phyloP scores from a whole-genome alignment of 139 green algal genomes.

The Raphidocelis subcapitata region DNA sequence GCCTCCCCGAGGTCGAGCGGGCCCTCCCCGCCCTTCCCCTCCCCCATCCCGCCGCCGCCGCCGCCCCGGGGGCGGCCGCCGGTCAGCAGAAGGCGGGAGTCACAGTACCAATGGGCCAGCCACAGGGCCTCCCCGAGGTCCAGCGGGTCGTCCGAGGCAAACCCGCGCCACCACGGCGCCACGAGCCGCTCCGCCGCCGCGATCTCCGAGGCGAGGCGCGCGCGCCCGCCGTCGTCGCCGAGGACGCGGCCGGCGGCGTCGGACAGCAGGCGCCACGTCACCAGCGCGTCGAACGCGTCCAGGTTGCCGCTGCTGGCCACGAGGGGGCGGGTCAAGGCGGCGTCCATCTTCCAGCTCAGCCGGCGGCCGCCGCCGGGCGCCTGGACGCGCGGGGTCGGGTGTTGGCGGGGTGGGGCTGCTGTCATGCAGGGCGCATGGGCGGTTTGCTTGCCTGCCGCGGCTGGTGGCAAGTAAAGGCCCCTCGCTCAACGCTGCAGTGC shows the following conservation, averaged over 20 bases:
- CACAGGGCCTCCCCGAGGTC: constrained; percentile 54
- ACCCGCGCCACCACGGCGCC: background rate
- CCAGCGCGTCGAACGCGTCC: constrained; percentile 50
- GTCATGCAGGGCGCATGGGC: too few relatives aligned
- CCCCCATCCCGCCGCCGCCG: background rate
- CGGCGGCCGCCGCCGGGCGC: background rate
- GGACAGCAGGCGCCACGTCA: constrained; percentile 36
- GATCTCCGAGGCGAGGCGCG: background rate
- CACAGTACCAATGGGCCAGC: constrained; percentile 49
- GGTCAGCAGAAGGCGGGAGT: too few relatives aligned
- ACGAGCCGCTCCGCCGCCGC: background rate
- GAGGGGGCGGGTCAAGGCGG: constrained; percentile 37
- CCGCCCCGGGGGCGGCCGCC: too few relatives aligned
- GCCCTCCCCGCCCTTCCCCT: background rate
- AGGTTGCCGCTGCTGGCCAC: constrained; percentile 46
- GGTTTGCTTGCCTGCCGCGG: too few relatives aligned
- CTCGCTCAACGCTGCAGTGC: too few relatives aligned
- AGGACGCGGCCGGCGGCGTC: too few relatives aligned
- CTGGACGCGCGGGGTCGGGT: too few relatives aligned
- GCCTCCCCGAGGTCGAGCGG: background rate
- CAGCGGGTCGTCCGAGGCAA: constrained; percentile 32
- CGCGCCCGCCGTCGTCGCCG: too few relatives aligned
- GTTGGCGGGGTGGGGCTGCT: too few relatives aligned
- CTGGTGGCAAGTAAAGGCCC: too few relatives aligned
- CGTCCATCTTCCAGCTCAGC: constrained; percentile 50